Evolutionary conservation across 2,329 filamentous ascomycete species (phyloP), one percentile per base, ranked within the genome.

Genomic region (Ascochyta koolunga): DNA sequence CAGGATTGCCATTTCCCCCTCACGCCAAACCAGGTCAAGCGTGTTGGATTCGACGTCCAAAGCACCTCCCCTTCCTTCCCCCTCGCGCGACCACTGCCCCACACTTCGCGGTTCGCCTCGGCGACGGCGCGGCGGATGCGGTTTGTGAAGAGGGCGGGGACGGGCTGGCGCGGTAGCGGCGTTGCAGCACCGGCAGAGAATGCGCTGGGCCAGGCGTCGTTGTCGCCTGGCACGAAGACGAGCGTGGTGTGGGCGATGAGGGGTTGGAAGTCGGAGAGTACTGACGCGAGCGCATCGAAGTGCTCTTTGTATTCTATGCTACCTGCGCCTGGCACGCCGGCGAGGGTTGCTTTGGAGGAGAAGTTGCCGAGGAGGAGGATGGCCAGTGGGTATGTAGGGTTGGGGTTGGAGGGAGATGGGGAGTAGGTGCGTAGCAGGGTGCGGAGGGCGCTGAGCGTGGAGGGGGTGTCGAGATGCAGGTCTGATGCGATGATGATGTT

Each of bases 271-370:
- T 98, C 92, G 7, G 90, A 82, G 5, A 99, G 82, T 1, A 91
- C 83, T 2, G 88, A 86, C 3, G 95, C 93, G 11, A 99, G 83
- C 8, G 87, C 86, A 76, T 99, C 92, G 73, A 98, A 97, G 71
- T 90, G 89, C 76, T 98, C 95, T 78, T 98, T 98, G 79, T 96
- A 98, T 76, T 96, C 92, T 64, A 98, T 93, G 74, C 90, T 93
- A 32, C 91, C 90, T 19, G 89, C 87, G 37, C 84, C 88, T 32
- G 86, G 88, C 0, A 73, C 86, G 47, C 89, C 88, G 24, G 82
- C 80, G 68, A 88, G 80, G 46, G 79, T 78, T 19, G 84, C 80
- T 61, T 80, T 78, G 39, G 80, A 82, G 48, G 82, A 81, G 68
- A 99, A 98, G 73, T 95, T 96, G 32, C 95, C 95, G 40, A 91